A percentile compares a stretch with the other conserved stretches of the same genome.
These are phyloP conservation scores for Artemisia argyi DNA, from an alignment of 129 eudicot genomes.

Conservation along the genomic window DNA sequence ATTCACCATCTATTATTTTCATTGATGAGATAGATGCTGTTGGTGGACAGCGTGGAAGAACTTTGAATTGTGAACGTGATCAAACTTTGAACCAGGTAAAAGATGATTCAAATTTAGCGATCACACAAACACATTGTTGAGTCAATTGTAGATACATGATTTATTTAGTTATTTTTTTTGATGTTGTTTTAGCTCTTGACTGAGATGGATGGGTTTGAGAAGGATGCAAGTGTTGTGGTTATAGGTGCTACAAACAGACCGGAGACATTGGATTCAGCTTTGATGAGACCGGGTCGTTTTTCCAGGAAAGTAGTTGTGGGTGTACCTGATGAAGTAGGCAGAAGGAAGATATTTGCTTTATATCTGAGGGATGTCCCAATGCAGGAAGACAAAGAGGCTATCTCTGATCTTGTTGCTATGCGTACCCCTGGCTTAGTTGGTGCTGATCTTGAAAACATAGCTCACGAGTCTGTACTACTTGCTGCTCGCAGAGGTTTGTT, in stretches of 20 bases:
- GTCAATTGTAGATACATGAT: neutral
- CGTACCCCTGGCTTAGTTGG: conserved; percentile 50
- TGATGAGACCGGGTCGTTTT: conserved; percentile 56
- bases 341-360: conserved; percentile 43
- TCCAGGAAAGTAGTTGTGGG: conserved; percentile 53
- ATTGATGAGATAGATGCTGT: conserved; percentile 59
- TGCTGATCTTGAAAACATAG: conserved; percentile 64
- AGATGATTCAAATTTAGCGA: neutral
- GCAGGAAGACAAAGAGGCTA: conserved; percentile 46
- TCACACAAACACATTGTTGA: neutral
- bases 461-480: conserved; percentile 51
- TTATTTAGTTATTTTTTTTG: neutral
- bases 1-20: conserved; percentile 49
- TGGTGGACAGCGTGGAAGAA: conserved; percentile 65
- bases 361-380: conserved; percentile 46
- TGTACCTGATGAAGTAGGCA: conserved; percentile 51
- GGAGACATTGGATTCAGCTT: conserved; percentile 49
- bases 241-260: conserved; percentile 59
- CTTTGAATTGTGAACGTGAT: conserved; percentile 61
- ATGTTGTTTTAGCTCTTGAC: conserved; percentile 44
- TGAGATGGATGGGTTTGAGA: conserved; percentile 60
- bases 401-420: conserved; percentile 45
- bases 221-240: conserved; percentile 53
- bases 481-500: conserved; percentile 64
- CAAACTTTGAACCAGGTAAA: conserved; percentile 61